Conservation (phyloP, 2,329 filamentous ascomycete species). For the Clonostachys rhizophaga region DNA sequence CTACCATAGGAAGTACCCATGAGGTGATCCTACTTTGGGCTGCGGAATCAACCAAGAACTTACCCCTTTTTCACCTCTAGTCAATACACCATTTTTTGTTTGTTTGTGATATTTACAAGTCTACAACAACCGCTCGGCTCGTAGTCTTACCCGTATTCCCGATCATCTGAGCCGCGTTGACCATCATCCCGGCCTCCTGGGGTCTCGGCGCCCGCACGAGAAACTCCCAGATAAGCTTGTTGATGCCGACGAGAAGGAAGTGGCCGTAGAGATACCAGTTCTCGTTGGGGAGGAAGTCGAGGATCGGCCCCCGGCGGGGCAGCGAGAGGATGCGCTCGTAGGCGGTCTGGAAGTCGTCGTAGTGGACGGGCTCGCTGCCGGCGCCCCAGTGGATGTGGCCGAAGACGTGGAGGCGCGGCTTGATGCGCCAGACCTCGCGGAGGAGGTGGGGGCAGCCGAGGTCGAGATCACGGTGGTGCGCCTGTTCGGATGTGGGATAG, state of each 20-base stretch:
- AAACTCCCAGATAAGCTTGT: slow-evolving; percentile 49
- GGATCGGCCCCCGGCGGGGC: slow-evolving; percentile 32
- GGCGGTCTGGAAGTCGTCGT: slow-evolving; percentile 66
- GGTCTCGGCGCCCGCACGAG: slow-evolving; percentile 47
- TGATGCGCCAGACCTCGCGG: slow-evolving; percentile 68
- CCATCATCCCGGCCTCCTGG: slow-evolving; percentile 44
- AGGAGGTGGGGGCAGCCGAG: slow-evolving; percentile 70
- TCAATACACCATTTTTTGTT: too few species aligned
- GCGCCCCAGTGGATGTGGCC: slow-evolving; percentile 79
- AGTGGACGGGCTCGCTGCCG: slow-evolving; percentile 66
- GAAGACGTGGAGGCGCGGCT: slow-evolving; percentile 74
- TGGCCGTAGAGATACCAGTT: slow-evolving; percentile 39
- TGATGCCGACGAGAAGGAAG: slow-evolving; percentile 38
- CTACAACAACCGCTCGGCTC: slow-evolving; percentile 29
- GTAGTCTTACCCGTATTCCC: slow-evolving; percentile 44
- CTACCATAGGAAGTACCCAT: too few species aligned
- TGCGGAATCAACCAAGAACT: not conserved
- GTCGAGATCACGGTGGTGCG: slow-evolving; percentile 63
- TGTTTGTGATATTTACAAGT: slow-evolving; percentile 4
- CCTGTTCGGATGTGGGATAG: slow-evolving; percentile 23
- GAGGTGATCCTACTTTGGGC: not conserved
- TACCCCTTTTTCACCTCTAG: too few species aligned
- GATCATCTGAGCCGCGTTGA: slow-evolving; percentile 54
- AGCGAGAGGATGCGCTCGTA: slow-evolving; percentile 62
- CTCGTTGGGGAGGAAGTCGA: slow-evolving; percentile 38